Evolutionary conservation across 1,139 yeast species (phyloP), one percentile per base, ranked within the genome.

Genomic region (Magnusiomyces ingens): DNA sequence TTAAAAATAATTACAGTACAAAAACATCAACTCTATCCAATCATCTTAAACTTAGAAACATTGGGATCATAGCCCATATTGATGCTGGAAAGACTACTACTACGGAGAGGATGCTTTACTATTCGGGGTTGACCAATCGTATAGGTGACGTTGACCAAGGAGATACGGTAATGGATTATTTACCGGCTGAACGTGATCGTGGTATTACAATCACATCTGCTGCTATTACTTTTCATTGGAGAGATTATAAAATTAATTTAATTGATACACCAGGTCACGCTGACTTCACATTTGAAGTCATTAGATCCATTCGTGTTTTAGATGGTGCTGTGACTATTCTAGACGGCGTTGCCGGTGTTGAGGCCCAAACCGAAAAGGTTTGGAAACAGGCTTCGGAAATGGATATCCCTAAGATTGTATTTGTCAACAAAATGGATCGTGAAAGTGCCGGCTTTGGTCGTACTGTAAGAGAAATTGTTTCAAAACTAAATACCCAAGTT

Each of bases 231-330:
- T 79, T 94, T 56, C 85, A 89, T 40, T 93, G 99, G 98, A 82
- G 83, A 57, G 70, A 72, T 17, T 80, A 82, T 62, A 81, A 81
- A 60, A 82, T 94, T 63, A 93, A 93, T 66, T 75, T 93, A 52
- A 89, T 93, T 22, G 99, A 93, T 67, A 91, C 99, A 0, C 99
- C 99, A 0, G 99, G 99, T 0, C 99, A 93, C 69, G 98, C 97
- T 0, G 99, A 93, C 68, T 93, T 93, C 67, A 87, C 95, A 0
- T 93, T 91, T 67, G 99, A 93, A 68, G 99, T 94, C 5, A 87
- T 82, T 1, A 73, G 98, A 55, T 84, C 98, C 0, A 76, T 93
- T 56, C 76, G 96, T 58, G 97, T 93, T 1, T 73, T 93, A 17
- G 99, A 93, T 69, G 97, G 98, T 1, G 95, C 91, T 0, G 95